These are phyloP conservation scores for Sporothrix brasiliensis DNA, from an alignment of 2,329 filamentous ascomycete genomes.

Conservation along the genomic window DNA sequence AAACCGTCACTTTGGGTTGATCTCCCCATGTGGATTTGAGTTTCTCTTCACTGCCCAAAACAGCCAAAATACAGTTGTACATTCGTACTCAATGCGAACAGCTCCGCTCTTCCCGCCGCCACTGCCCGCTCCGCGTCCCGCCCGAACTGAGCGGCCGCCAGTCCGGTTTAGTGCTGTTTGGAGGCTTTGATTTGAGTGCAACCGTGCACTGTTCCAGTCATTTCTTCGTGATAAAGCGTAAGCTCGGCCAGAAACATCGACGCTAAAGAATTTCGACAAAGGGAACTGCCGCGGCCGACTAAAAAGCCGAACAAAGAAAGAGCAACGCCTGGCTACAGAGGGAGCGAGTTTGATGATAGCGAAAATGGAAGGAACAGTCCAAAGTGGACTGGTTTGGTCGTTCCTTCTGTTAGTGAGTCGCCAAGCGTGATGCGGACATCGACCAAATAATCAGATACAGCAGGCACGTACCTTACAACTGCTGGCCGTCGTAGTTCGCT, in stretches of 20 bases:
- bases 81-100: not conserved
- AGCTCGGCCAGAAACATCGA: not conserved
- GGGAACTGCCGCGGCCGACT: slow-evolving; percentile 20
- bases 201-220: not conserved
- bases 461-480: too few relatives aligned
- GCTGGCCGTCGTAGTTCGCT: not conserved
- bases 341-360: not conserved
- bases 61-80: not conserved
- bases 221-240: not conserved
- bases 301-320: slow-evolving; percentile 2
- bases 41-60: not conserved
- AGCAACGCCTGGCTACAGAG: not conserved
- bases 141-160: slow-evolving; percentile 11
- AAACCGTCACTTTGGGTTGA: not conserved
- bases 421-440: not conserved
- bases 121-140: slow-evolving; percentile 28
- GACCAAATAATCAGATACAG: not conserved
- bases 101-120: slow-evolving; percentile 27
- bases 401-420: not conserved
- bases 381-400: not conserved
- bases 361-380: not conserved
- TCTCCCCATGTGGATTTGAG: not conserved
- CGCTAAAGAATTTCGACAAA: slow-evolving; percentile 10
- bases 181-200: not conserved
- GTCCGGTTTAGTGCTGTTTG: slow-evolving; percentile 9